Base-by-base conservation (phyloP, 257 asterid species). In the Salvia rosmarinus region DNA sequence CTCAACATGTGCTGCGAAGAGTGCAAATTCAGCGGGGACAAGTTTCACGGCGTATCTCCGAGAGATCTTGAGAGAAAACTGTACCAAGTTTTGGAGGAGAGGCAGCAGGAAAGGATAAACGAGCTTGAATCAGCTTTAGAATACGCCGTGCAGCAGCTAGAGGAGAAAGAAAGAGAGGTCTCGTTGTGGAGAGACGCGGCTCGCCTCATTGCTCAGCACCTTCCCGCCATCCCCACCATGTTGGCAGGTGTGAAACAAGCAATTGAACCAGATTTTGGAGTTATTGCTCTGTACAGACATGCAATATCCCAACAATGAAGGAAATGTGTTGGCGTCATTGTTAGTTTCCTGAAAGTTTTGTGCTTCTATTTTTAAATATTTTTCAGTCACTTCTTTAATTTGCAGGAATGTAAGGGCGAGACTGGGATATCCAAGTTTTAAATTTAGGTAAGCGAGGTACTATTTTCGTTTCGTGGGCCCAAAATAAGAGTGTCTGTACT, bases 171-270 rank as follows among this genome's bases (percentile, higher is more conserved):
- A 60, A 78, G 72, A 46, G 91, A 89, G 78, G 78, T 89, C 13
- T 70, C 73, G 9, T 78, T 91, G 86, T 90, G 96, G 97, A 90
- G 75, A 79, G 90, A 87, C 16, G 76, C 94, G 9, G 92, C 86
- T 4, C 72, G 81, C 13, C 73, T 84, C 70, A 56, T 83, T 46
- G 76, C 82, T 13, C 85, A 73, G 14, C 84, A 77, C 51, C 66
- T 82, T 25, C 86, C 91, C 0, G 73, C 50, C 77, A 51, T 73
- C 46, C 58, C 74, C 30, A 51, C 61, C 74, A 30, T 81, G 67
- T 58, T 57, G 42, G 67, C 58, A 72, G 49, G 56, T 44, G 61
- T 44, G 50, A 65, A 74, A 58, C 77, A 50, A 46, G 20, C 54
- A 42, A 28, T 61, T 64, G 77, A 61, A 42, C 68, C 52, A 17